Conservation (phyloP, 2,329 filamentous ascomycete species). For the Ophiocordyceps unilateralis region DNA sequence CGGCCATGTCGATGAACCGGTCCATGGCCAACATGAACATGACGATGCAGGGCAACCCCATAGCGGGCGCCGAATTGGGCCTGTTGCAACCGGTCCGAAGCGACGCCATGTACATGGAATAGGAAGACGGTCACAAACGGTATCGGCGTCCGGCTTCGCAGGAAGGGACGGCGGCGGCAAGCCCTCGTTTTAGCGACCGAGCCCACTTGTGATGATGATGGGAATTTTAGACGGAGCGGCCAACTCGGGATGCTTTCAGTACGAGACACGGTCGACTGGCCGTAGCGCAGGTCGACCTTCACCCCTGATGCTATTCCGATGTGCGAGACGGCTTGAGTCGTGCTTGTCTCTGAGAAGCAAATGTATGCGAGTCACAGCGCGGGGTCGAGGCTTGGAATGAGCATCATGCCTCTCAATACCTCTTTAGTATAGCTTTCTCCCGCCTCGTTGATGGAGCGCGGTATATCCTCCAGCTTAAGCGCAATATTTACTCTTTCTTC, state of each 20-base stretch:
- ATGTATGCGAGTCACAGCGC: too few relatives aligned
- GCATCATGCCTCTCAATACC: too few relatives aligned
- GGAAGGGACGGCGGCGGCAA: neutral
- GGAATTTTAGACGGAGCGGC: slow-evolving; percentile 6
- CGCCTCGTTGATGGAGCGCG: too few relatives aligned
- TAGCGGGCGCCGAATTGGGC: slow-evolving; percentile 25
- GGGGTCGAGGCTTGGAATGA: too few relatives aligned
- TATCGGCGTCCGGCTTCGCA: too few relatives aligned
- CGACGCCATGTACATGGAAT: slow-evolving; percentile 37
- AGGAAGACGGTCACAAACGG: too few relatives aligned
- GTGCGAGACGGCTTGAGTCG: too few relatives aligned
- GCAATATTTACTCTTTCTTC: too few relatives aligned
- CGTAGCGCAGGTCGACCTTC: neutral
- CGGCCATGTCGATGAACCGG: slow-evolving; percentile 22
- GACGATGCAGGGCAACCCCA: slow-evolving; percentile 19
- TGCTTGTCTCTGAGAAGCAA: too few relatives aligned
- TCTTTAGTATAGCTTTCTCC: too few relatives aligned
- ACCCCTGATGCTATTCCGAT: too few relatives aligned
- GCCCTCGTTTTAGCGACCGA: neutral
- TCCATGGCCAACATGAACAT: slow-evolving; percentile 29
- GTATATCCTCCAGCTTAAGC: too few relatives aligned
- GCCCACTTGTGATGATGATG: neutral
- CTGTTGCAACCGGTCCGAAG: slow-evolving; percentile 28
- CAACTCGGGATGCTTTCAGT: slow-evolving; percentile 8
- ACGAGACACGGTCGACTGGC: neutral